These are phyloP conservation scores for Hypoxylon fragiforme DNA, from an alignment of 495 filamentous ascomycete species.

Conservation along the genomic window DNA sequence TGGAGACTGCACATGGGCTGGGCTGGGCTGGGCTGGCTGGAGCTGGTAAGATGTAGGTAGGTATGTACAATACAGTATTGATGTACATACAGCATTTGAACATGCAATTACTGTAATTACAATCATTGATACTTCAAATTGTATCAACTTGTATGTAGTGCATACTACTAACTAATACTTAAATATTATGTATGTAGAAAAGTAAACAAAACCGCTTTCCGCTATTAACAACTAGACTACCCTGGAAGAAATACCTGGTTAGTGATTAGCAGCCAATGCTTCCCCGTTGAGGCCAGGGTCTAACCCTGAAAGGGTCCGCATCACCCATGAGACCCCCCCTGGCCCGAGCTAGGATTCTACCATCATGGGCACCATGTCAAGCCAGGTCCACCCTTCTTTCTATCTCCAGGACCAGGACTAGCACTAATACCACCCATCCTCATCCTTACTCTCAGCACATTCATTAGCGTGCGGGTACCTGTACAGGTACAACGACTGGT, in stretches of 20 bases:
- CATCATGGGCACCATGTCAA: slow-evolving; percentile 33
- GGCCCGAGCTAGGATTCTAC: slow-evolving; percentile 28
- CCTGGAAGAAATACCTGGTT: slow-evolving; percentile 37
- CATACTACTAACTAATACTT: too few species aligned
- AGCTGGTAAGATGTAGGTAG: slow-evolving; percentile 6
- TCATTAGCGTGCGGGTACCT: slow-evolving; percentile 31
- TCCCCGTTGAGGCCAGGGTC: slow-evolving; percentile 36
- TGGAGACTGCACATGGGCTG: too few species aligned
- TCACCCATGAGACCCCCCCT: slow-evolving; percentile 36
- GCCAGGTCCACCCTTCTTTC: slow-evolving; percentile 32
- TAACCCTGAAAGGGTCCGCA: slow-evolving; percentile 37
- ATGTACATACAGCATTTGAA: too few species aligned
- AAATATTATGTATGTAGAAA: too few species aligned
- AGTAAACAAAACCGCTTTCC: too few species aligned
- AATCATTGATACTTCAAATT: too few species aligned
- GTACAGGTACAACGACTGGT: slow-evolving; percentile 14
- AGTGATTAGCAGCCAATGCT: slow-evolving; percentile 43
- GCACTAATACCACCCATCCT: slow-evolving; percentile 36
- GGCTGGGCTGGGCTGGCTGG: slow-evolving; percentile 13
- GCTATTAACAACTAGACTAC: too few species aligned
- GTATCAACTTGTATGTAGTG: too few species aligned
- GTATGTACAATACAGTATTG: too few species aligned
- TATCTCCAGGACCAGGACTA: too few species aligned
- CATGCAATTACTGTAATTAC: too few species aligned
- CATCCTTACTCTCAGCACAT: slow-evolving; percentile 38